phyloP scores from a whole-genome alignment of 768 basidiomycete genomes.

The Tricholoma furcatifolium region DNA sequence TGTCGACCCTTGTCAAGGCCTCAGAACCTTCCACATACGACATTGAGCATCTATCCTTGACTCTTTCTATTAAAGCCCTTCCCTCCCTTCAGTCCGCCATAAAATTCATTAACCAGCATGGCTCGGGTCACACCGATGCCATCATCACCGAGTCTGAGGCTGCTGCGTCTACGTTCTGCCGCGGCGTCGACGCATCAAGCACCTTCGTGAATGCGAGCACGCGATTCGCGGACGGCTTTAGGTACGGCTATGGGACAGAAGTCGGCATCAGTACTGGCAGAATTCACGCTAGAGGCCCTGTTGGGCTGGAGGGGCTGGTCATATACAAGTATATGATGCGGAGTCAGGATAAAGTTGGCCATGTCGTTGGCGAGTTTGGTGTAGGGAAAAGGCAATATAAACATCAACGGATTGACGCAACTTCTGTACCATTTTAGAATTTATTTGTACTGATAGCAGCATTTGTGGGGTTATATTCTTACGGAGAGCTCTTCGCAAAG shows the following conservation, averaged over 20 bases:
- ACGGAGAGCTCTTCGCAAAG: no score
- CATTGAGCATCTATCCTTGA: constrained; percentile 87
- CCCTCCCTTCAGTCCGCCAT: constrained; percentile 76
- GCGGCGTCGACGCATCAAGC: constrained; percentile 88
- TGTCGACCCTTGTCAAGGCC: constrained; percentile 46
- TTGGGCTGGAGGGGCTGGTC: constrained; percentile 89
- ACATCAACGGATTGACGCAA: constrained; percentile 49
- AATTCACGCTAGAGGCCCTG: constrained; percentile 95
- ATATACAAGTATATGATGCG: constrained; percentile 95
- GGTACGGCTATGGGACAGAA: constrained; percentile 97
- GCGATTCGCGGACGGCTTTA: constrained; percentile 93
- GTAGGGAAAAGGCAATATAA: constrained; percentile 73
- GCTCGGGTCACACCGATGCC: constrained; percentile 92
- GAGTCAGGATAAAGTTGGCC: constrained; percentile 72
- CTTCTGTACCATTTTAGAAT: constrained; percentile 45
- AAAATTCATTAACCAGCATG: constrained; percentile 87
- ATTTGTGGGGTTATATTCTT: no score
- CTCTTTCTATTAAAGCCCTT: constrained; percentile 76
- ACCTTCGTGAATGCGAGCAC: constrained; percentile 96
- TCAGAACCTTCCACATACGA: constrained; percentile 67
- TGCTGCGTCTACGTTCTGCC: constrained; percentile 72
- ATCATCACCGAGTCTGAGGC: constrained; percentile 82
- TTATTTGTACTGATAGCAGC: neutral
- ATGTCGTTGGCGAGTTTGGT: constrained; percentile 87
- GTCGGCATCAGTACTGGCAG: constrained; percentile 97